Conservation (phyloP, 129 eudicot genomes). For the Sambucus nigra region DNA sequence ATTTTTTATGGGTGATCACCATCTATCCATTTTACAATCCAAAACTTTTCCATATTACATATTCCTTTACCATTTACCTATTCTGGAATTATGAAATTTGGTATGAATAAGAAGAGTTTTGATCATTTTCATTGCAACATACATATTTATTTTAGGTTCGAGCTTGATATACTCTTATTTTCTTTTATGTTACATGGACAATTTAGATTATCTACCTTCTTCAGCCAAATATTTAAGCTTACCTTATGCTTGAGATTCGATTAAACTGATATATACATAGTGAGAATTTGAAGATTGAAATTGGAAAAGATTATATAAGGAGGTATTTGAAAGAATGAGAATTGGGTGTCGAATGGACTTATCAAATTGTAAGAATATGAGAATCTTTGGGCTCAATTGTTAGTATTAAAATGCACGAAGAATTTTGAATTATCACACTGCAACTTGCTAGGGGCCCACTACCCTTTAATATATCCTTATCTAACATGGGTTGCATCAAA, state of each 20-base stretch:
- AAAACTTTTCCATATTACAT: neutral
- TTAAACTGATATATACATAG: neutral
- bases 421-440: conserved; percentile 67
- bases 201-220: neutral
- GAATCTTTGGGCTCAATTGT: conserved; percentile 38
- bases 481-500: conserved; percentile 62
- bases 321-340: neutral
- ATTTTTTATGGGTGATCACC: neutral
- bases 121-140: neutral
- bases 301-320: no score
- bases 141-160: neutral
- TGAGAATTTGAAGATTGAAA: neutral
- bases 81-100: neutral
- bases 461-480: conserved; percentile 70
- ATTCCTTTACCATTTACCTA: neutral
- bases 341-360: conserved; percentile 37
- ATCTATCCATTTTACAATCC: neutral
- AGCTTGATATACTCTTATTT: neutral
- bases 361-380: conserved; percentile 29
- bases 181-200: neutral
- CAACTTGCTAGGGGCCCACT: conserved; percentile 34
- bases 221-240: no score
- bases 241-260: no score
- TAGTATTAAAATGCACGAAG: conserved; percentile 85
- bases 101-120: no score